Evolutionary conservation across 2,329 filamentous ascomycete species (phyloP), one percentile per base, ranked within the genome.

Genomic region (Talaromyces marneffei): DNA sequence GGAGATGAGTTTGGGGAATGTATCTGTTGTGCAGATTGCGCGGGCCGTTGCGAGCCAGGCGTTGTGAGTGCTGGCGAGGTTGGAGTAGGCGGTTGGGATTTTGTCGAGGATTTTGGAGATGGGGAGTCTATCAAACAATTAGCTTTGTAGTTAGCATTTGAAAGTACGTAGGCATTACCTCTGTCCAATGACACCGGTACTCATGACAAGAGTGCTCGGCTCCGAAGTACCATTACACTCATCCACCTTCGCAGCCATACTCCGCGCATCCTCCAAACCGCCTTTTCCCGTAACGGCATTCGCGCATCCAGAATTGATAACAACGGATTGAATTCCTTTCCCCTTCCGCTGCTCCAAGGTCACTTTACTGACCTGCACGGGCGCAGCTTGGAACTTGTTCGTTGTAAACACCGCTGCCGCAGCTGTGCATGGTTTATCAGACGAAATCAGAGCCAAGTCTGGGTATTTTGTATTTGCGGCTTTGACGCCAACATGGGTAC

Each of bases 21-120:
- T 97, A 77, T 99, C 94, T 16, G 94, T 99, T 12, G 94, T 99
- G 82, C 93, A 97, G 72, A 99, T 97, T 42, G 94, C 93, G 69
- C 87, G 87, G 62, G 94, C 94, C 46, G 91, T 88, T 59, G 82
- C 82, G 52, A 99, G 80, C 94, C 93, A 99, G 77, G 94, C 85
- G 63, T 89, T 84, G 77, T 97, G 92, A 7, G 87, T 85, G 50
- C 82, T 82, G 56, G 89, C 89, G 25, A 96, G 83, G 62, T 84
- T 85, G 63, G 82, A 79, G 71, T 91, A 85, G 4, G 90, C 92
- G 8, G 84, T 82, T 2, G 93, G 91, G 60, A 99, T 91, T 62
- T 89, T 88, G 71, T 85, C 80, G 53, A 93, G 78, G 71, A 99
- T 99, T 77, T 95, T 97, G 66, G 89, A 81, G 69, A 97, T 96